Conservation (phyloP, 2,329 filamentous ascomycete species). For the Fusarium vanettenii region DNA sequence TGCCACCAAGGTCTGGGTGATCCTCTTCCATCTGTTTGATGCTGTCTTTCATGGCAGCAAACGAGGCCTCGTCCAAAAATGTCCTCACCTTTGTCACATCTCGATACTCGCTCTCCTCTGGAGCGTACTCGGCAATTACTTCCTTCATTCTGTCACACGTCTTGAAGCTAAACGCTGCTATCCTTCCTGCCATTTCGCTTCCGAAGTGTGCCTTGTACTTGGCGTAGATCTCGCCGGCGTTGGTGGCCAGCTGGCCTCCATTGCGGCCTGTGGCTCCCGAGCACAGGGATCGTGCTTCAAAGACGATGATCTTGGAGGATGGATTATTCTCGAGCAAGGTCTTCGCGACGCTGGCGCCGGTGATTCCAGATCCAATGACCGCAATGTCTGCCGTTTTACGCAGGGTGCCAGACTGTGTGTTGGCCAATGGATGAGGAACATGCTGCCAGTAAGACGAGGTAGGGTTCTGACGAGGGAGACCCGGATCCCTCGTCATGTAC, state of each 20-base stretch:
- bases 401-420: conserved; percentile 26
- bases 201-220: background rate
- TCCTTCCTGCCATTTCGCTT: conserved; percentile 25
- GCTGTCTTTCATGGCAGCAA: background rate
- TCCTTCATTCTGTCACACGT: conserved; percentile 50
- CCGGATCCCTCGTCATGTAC: background rate
- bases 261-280: conserved; percentile 43
- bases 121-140: conserved; percentile 5
- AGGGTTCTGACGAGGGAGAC: background rate
- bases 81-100: background rate
- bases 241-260: conserved; percentile 33
- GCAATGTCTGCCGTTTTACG: conserved; percentile 29
- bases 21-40: background rate
- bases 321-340: conserved; percentile 24
- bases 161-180: conserved; percentile 37
- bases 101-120: background rate
- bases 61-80: background rate
- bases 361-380: conserved; percentile 44
- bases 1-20: background rate
- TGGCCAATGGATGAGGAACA: conserved; percentile 22
- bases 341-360: conserved; percentile 36
- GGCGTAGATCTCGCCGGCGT: conserved; percentile 50
- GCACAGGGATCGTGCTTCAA: conserved; percentile 38
- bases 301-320: conserved; percentile 17
- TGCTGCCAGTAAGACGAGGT: background rate